Evolutionary conservation across 208 protist genomes (phyloP).

Genomic region (Polymyxa betae): DNA sequence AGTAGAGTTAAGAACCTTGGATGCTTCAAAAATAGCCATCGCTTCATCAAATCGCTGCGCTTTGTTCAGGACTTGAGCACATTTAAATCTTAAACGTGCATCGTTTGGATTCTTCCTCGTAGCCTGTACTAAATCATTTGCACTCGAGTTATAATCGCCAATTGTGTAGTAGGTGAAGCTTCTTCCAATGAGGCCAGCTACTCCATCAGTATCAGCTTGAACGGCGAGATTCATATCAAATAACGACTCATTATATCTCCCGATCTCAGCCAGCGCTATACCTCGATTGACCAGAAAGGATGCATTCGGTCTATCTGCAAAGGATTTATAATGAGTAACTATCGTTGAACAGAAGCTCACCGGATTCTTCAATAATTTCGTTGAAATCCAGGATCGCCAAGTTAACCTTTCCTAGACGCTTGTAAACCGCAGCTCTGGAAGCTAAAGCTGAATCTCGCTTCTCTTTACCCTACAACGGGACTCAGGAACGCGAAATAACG

Average conservation of each 20-base stretch:
- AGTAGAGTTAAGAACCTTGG: background rate
- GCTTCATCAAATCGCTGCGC: conserved; percentile 16
- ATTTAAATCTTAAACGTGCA: background rate
- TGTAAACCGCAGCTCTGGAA: background rate
- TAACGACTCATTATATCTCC: background rate
- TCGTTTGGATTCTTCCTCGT: background rate
- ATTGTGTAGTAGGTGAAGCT: background rate
- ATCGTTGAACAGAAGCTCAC: no score
- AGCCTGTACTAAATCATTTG: background rate
- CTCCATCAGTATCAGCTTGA: background rate
- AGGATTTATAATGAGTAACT: no score
- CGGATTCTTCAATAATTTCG: background rate
- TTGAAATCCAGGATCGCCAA: background rate
- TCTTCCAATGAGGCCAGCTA: background rate
- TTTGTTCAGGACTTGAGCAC: background rate
- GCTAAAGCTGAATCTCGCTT: no score
- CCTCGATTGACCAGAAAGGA: conserved; percentile 25
- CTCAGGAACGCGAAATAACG: no score
- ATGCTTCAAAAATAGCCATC: background rate
- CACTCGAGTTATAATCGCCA: background rate
- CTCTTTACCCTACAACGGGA: no score
- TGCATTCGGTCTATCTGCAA: no score
- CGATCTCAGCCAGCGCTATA: background rate
- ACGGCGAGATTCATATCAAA: conserved; percentile 35
- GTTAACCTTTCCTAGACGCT: background rate